Base-by-base conservation (phyloP, 768 basidiomycete species). In the Mycena vulgaris region DNA sequence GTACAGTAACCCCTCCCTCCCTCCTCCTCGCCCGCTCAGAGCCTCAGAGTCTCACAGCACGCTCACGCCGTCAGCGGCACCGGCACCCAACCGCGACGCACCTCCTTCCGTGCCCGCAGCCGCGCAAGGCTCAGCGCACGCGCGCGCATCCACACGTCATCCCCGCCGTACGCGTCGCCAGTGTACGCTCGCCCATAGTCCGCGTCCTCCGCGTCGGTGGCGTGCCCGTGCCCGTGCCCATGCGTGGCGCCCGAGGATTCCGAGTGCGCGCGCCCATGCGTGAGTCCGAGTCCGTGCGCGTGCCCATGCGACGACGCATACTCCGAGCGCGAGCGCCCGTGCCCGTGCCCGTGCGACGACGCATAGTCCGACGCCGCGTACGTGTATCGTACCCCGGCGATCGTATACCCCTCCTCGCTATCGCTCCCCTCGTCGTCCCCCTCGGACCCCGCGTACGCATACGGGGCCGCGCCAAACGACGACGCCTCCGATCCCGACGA, bases 101-200 rank as follows among this genome's bases (percentile, higher is more conserved):
- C 61, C 25, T 66, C 72, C 68, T 67, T 73, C 27, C 65, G 39
- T 40, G 68, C 68, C 61, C 37, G 59, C 59, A 73, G 31, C 57
- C 65, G 31, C 55, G 56, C 64, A n/a, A 73, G 56, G 25, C 72
- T 73, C 68, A 33, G 25, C 56, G 64, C 65, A 27, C 68, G 35
- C 39, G 68, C 65, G 16, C 65, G 68, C 64, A 73, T 70, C 68
- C 72, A 67, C 39, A 39, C 49, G 28, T 67, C 68, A 23, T 70
- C 72, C 52, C 59, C 48, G 2, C 39, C 70, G 23, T 71, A 45
- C 55, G 33, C 63, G 25, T 72, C 71, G 21, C 48, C 63, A 13
- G 42, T 47, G 28, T 65, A 40, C 45, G 30, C 49, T 25, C 21
- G 27, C 51, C 55, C 70, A 11, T 28, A 28, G 23, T 17, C n/a